Conservation (phyloP, 2,329 filamentous ascomycete genomes). For the Cladosporium sp. region DNA sequence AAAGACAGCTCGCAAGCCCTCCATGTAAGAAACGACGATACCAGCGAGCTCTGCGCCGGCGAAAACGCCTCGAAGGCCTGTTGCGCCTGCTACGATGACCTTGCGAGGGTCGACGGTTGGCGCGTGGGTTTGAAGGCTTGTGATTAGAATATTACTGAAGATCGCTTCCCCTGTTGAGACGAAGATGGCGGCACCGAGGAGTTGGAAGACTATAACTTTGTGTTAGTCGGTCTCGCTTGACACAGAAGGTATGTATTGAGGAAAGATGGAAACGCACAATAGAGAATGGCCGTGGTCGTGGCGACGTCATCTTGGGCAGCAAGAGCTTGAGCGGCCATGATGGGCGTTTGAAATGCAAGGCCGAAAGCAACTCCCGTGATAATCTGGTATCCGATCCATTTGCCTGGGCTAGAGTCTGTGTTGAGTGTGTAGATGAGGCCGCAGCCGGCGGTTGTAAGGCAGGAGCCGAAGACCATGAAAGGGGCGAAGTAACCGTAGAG, state of each 20-base stretch:
- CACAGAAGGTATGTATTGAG: too few relatives aligned
- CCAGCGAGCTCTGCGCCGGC: conserved; percentile 19
- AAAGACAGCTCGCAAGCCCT: conserved; percentile 23
- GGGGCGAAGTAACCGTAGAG: conserved; percentile 44
- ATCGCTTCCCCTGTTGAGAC: conserved; percentile 38
- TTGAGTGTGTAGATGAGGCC: conserved; percentile 44
- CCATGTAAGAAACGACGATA: conserved; percentile 32
- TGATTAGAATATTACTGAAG: conserved; percentile 32
- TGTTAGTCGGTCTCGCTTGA: too few relatives aligned
- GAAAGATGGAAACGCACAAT: conserved; percentile 22
- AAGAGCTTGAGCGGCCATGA: conserved; percentile 38
- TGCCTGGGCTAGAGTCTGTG: conserved; percentile 31
- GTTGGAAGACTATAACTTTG: conserved; percentile 40
- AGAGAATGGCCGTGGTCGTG: conserved; percentile 37
- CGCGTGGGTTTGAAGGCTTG: conserved; percentile 20
- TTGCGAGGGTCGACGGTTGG: conserved; percentile 24
- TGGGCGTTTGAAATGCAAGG: conserved; percentile 37
- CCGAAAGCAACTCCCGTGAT: conserved; percentile 44
- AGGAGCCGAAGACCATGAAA: conserved; percentile 37
- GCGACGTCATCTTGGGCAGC: conserved; percentile 36
- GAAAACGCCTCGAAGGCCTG: conserved; percentile 29
- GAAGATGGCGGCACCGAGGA: conserved; percentile 40
- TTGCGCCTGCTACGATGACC: conserved; percentile 31
- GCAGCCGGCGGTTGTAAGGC: conserved; percentile 31
- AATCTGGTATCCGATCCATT: conserved; percentile 49